Percentiles rank a stretch among this genome's conserved stretches.
phyloP scores from a whole-genome alignment of 2,329 filamentous ascomycete genomes.

The Colletotrichum spinosum region DNA sequence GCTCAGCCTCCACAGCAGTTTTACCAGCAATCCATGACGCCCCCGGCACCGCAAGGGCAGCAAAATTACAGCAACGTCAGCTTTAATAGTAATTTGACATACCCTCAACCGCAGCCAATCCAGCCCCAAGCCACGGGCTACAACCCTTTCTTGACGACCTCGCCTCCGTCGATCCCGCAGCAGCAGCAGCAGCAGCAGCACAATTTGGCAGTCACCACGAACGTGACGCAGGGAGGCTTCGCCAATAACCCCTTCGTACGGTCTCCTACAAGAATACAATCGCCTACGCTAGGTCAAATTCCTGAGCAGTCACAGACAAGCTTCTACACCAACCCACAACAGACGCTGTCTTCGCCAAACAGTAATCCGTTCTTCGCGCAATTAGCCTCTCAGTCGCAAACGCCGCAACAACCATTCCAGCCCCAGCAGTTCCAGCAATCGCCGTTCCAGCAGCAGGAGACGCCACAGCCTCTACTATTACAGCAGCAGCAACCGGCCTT shows the following conservation, averaged over 20 bases:
- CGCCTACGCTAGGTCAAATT: slow-evolving; percentile 62
- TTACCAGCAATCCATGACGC: slow-evolving; percentile 58
- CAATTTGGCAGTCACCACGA: slow-evolving; percentile 54
- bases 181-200: slow-evolving; percentile 51
- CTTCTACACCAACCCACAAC: slow-evolving; percentile 49
- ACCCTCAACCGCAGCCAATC: slow-evolving; percentile 49
- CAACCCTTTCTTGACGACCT: slow-evolving; percentile 64
- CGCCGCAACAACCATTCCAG: slow-evolving; percentile 38
- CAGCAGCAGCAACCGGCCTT: slow-evolving; percentile 38
- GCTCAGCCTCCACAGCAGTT: slow-evolving; percentile 48
- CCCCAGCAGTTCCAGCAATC: slow-evolving; percentile 37
- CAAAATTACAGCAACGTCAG: slow-evolving; percentile 53
- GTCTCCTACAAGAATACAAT: slow-evolving; percentile 63
- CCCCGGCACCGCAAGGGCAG: slow-evolving; percentile 54
- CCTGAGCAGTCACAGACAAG: slow-evolving; percentile 62
- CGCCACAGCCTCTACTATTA: not conserved
- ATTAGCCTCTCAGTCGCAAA: slow-evolving; percentile 3
- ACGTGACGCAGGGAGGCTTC: slow-evolving; percentile 46
- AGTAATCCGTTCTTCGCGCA: slow-evolving; percentile 49
- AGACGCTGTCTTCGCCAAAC: slow-evolving; percentile 39
- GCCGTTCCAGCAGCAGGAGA: slow-evolving; percentile 38
- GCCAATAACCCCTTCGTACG: slow-evolving; percentile 62
- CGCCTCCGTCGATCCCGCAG: slow-evolving; percentile 41
- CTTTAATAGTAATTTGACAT: slow-evolving; percentile 58
- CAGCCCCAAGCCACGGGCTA: slow-evolving; percentile 57